Percentiles rank a stretch among this genome's conserved stretches.
Evolutionary conservation across 2,329 filamentous ascomycete species (phyloP).

Genomic region (Ophiostoma ulmi): DNA sequence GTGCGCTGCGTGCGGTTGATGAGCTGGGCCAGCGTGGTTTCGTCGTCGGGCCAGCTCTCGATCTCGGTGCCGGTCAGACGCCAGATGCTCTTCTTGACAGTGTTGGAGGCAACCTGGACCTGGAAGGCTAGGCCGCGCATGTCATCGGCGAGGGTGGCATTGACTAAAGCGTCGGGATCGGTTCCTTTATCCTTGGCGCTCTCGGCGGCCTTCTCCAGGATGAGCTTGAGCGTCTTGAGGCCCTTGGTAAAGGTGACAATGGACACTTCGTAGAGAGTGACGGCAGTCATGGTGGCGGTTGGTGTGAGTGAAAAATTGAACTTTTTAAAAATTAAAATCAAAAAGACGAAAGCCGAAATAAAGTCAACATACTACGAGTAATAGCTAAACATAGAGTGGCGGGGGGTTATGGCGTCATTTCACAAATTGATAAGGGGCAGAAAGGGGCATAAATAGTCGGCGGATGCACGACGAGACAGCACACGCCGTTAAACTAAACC

Average conservation of each 20-base stretch:
- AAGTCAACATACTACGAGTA: background rate
- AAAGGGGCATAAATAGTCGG: slow-evolving; percentile 5
- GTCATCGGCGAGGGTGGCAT: slow-evolving; percentile 33
- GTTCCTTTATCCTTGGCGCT: slow-evolving; percentile 31
- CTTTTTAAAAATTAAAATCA: background rate
- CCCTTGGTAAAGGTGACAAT: slow-evolving; percentile 30
- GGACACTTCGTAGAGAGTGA: slow-evolving; percentile 33
- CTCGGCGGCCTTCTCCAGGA: slow-evolving; percentile 33
- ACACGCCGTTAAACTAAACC: background rate
- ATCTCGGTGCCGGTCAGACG: slow-evolving; percentile 30
- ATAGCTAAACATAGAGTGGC: background rate
- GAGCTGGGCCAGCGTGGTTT: slow-evolving; percentile 35
- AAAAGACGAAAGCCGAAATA: background rate
- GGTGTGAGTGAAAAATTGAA: background rate
- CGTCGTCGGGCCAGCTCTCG: slow-evolving; percentile 31
- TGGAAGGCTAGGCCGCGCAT: slow-evolving; percentile 38
- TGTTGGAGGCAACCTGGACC: slow-evolving; percentile 33
- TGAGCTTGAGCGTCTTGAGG: slow-evolving; percentile 30
- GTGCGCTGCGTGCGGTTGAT: slow-evolving; percentile 32
- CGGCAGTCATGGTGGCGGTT: slow-evolving; percentile 29
- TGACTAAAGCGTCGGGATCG: slow-evolving; percentile 29
- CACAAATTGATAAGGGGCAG: slow-evolving; percentile 2
- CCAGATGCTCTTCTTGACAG: slow-evolving; percentile 31
- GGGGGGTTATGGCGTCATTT: slow-evolving; percentile 19
- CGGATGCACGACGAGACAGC: background rate